These are phyloP conservation scores for Bidens hawaiensis DNA, from an alignment of 140 eudicot genomes.

Conservation along the genomic window DNA sequence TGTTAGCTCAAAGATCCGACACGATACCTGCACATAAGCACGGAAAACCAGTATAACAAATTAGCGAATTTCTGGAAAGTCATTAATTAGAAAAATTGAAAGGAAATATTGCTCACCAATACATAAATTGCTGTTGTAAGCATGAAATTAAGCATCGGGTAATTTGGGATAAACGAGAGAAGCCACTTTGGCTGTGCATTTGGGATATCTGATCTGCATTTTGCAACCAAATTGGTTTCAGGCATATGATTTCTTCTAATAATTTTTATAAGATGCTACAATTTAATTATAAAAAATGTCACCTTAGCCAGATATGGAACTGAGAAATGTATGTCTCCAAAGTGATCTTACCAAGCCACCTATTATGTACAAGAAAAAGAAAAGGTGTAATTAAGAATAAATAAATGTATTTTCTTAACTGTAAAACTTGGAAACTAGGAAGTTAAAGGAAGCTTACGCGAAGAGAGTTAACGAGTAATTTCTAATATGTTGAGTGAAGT, in stretches of 20 bases:
- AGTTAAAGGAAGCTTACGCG: conserved; percentile 62
- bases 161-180: conserved; percentile 77
- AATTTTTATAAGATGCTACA: not conserved
- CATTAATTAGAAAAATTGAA: not conserved
- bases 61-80: not conserved
- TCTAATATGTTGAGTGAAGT: conserved; percentile 82
- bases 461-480: conserved; percentile 84
- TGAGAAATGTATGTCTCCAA: conserved; percentile 95
- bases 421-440: not conserved
- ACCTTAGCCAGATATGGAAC: conserved; percentile 99
- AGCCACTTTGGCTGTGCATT: conserved; percentile 98
- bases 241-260: not conserved
- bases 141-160: conserved; percentile 93
- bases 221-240: conserved; percentile 13
- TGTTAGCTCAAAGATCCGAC: conserved; percentile 87
- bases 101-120: conserved; percentile 51
- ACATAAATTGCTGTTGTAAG: conserved; percentile 78
- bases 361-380: conserved; percentile 23
- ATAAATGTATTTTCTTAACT: not conserved
- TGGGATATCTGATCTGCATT: conserved; percentile 78
- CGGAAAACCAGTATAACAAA: not conserved
- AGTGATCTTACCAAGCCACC: conserved; percentile 99
- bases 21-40: conserved; percentile 62
- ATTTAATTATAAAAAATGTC: not conserved
- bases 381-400: conserved; percentile 15